These are phyloP conservation scores for Dryas octopetala DNA, from an alignment of 306 rosid genomes.

Conservation along the genomic window DNA sequence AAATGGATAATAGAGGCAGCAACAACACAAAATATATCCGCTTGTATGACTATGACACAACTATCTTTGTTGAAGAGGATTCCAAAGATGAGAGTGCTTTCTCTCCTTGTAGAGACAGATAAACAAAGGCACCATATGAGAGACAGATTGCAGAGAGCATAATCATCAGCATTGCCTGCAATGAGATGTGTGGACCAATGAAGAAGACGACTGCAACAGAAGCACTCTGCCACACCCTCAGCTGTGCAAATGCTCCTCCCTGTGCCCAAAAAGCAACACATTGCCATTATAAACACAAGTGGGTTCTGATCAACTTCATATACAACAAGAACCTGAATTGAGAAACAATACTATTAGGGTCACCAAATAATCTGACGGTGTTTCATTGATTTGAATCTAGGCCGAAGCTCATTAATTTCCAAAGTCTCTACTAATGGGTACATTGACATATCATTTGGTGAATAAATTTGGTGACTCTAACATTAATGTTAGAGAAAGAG, in stretches of 20 bases:
- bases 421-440: no score
- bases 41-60: neutral
- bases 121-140: conserved; percentile 39
- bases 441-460: no score
- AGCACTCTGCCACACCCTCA: conserved; percentile 93
- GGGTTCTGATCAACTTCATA: neutral
- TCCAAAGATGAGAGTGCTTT: conserved; percentile 24
- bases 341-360: neutral
- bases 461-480: no score
- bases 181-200: conserved; percentile 55
- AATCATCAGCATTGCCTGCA: conserved; percentile 52
- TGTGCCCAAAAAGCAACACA: conserved; percentile 37
- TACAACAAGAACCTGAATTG: neutral
- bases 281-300: neutral
- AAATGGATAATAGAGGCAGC: neutral
- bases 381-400: no score
- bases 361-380: no score
- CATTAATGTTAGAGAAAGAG: neutral
- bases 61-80: neutral
- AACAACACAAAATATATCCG: neutral
- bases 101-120: conserved; percentile 48
- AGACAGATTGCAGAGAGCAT: conserved; percentile 54
- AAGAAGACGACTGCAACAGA: conserved; percentile 69
- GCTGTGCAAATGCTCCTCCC: conserved; percentile 98
- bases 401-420: no score